These are phyloP conservation scores for Jatropha curcas DNA, from an alignment of 345 rosid species.

Conservation along the genomic window DNA sequence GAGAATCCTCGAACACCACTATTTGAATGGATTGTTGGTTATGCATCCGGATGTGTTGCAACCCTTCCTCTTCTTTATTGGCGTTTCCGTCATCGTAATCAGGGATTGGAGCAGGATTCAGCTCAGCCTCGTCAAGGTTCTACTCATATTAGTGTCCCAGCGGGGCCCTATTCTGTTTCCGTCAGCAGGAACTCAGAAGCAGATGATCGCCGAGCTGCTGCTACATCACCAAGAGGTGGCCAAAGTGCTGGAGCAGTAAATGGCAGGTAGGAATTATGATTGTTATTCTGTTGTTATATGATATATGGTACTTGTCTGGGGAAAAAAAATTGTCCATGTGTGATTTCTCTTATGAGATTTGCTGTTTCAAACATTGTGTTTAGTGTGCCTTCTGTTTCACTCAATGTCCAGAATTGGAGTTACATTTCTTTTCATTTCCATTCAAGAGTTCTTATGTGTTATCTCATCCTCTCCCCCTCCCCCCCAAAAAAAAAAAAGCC, in stretches of 20 bases:
- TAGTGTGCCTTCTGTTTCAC: background rate
- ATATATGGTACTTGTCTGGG: background rate
- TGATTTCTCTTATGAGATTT: background rate
- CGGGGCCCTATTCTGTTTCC: slow-evolving; percentile 74
- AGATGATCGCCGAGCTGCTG: slow-evolving; percentile 50
- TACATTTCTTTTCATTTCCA: no score
- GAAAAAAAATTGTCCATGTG: background rate
- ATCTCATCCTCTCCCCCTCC: no score
- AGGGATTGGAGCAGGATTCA: slow-evolving; percentile 62
- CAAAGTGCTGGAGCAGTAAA: slow-evolving; percentile 51
- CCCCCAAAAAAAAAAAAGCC: no score
- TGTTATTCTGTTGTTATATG: background rate
- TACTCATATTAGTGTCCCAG: slow-evolving; percentile 64
- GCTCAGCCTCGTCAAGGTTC: slow-evolving; percentile 61
- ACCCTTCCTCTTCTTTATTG: slow-evolving; percentile 87
- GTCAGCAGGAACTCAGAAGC: slow-evolving; percentile 67
- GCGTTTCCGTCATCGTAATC: slow-evolving; percentile 79
- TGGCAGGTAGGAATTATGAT: slow-evolving; percentile 53
- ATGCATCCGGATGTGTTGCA: slow-evolving; percentile 85
- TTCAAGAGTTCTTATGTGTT: no score
- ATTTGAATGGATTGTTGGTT: slow-evolving; percentile 87
- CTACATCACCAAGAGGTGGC: slow-evolving; percentile 53
- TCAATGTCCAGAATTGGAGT: no score
- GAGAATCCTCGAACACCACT: slow-evolving; percentile 81
- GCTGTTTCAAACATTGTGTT: background rate